Base-by-base conservation (phyloP, 495 filamentous ascomycete genomes). In the Amphirosellinia nigrospora region DNA sequence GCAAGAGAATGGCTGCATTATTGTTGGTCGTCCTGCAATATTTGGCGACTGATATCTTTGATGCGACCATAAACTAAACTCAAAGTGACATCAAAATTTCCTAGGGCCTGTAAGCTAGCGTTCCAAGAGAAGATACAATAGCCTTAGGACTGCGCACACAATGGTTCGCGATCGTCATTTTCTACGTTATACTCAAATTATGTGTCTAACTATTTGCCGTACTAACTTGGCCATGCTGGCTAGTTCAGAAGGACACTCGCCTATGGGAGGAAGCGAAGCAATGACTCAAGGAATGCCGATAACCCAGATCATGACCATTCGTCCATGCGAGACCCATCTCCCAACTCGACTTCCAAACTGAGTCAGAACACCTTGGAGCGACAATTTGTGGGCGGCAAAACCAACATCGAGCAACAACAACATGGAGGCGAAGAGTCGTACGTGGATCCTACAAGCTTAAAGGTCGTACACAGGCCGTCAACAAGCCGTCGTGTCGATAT, bases 401-500 rank as follows among this genome's bases (percentile, higher is more conserved):
- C 28, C 28, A 32, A 3, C 19, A 15, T 55, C 52, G 5, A 55
- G 32, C 52, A 30, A 55, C 52, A 30, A 19, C n/a, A 32, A 55
- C 52, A 55, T 55, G 46, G n/a, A 26, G 46, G 0, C 52, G 52
- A 55, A 55, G 52, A 32, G 23, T 3, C 26, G 15, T 13, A 55
- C 26, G 10, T 19, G 9, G 52, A 55, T 4, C 52, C 52, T 28
- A 11, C 32, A 16, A 15, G 52, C 13, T 19, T 55, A 55, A 55
- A 55, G n/a, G 52, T 55, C 13, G 52, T 55, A 55, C 28, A 55
- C 28, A 8, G 28, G 52, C 52, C 52, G n/a, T n/a, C 52, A 19
- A 30, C 52, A 6, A 32, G 13, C 26, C 52, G 26, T 32, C 26
- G 52, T 15, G 69, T 68, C 0, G 74, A 78, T 21, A 71, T 77